These are phyloP conservation scores for Skeletonema potamos DNA, from an alignment of 108 stramenopile genomes.

Conservation along the genomic window DNA sequence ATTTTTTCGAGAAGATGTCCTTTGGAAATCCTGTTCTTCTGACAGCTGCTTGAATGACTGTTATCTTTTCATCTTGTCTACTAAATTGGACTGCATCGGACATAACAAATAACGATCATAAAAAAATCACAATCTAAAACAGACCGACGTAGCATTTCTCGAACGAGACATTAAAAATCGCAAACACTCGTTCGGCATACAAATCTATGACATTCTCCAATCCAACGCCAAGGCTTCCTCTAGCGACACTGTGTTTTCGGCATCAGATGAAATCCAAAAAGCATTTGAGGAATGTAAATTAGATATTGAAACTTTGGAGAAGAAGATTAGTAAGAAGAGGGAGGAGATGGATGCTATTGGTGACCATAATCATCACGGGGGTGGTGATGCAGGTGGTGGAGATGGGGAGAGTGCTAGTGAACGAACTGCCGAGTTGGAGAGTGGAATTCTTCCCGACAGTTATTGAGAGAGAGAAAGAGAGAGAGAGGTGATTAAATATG, in stretches of 20 bases:
- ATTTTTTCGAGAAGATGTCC: no score
- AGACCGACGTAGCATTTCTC: conserved; percentile 85
- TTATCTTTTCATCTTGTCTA: no score
- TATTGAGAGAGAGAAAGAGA: not conserved
- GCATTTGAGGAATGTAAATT: conserved; percentile 34
- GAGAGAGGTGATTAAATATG: not conserved
- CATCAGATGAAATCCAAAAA: conserved; percentile 31
- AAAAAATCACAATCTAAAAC: not conserved
- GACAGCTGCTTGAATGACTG: not conserved
- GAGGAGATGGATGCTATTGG: conserved; percentile 44
- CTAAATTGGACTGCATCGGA: no score
- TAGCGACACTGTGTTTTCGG: conserved; percentile 9
- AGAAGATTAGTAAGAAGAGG: conserved; percentile 23
- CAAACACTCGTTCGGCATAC: conserved; percentile 82
- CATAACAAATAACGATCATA: no score
- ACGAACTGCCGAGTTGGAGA: conserved; percentile 12
- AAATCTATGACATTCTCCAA: conserved; percentile 80
- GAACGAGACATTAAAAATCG: conserved; percentile 89
- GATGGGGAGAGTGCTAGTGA: conserved; percentile 6
- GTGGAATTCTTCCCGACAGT: conserved; percentile 1
- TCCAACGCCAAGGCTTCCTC: not conserved
- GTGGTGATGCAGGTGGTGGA: not conserved
- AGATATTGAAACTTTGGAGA: conserved; percentile 35
- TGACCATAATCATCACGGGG: not conserved
- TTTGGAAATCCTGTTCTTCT: not conserved